These are phyloP conservation scores for Fonsecaea pedrosoi DNA, from an alignment of 2,329 filamentous ascomycete species.

Conservation along the genomic window DNA sequence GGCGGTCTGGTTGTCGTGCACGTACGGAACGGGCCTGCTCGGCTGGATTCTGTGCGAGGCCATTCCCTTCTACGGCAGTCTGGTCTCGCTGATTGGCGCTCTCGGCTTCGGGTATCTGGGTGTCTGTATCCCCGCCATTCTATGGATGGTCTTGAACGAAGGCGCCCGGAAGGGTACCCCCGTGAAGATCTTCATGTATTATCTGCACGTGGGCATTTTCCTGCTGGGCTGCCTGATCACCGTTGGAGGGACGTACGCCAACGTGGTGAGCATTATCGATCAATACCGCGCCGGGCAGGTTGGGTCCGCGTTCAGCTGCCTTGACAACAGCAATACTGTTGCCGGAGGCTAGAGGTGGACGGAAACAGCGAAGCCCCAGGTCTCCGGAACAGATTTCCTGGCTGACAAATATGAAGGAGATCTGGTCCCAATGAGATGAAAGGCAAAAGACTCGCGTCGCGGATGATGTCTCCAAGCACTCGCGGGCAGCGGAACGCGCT, in stretches of 20 bases:
- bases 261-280: slow-evolving; percentile 20
- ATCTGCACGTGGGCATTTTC: slow-evolving; percentile 52
- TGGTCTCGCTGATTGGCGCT: slow-evolving; percentile 57
- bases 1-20: slow-evolving; percentile 55
- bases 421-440: neutral
- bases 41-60: slow-evolving; percentile 58
- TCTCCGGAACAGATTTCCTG: neutral
- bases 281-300: slow-evolving; percentile 15
- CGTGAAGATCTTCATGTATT: slow-evolving; percentile 47
- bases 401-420: neutral
- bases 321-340: slow-evolving; percentile 21
- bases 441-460: neutral
- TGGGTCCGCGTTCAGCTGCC: slow-evolving; percentile 19
- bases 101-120: slow-evolving; percentile 60
- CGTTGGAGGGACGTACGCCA: slow-evolving; percentile 54
- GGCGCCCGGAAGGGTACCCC: slow-evolving; percentile 48
- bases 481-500: neutral
- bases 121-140: slow-evolving; percentile 55
- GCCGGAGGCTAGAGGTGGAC: slow-evolving; percentile 6
- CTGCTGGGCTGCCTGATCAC: slow-evolving; percentile 55
- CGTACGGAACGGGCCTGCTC: slow-evolving; percentile 11
- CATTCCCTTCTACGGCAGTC: slow-evolving; percentile 62
- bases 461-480: neutral
- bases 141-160: slow-evolving; percentile 58
- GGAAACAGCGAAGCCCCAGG: neutral